These are phyloP conservation scores for Phanerochaete sordida DNA, from an alignment of 768 basidiomycete genomes.

Conservation along the genomic window DNA sequence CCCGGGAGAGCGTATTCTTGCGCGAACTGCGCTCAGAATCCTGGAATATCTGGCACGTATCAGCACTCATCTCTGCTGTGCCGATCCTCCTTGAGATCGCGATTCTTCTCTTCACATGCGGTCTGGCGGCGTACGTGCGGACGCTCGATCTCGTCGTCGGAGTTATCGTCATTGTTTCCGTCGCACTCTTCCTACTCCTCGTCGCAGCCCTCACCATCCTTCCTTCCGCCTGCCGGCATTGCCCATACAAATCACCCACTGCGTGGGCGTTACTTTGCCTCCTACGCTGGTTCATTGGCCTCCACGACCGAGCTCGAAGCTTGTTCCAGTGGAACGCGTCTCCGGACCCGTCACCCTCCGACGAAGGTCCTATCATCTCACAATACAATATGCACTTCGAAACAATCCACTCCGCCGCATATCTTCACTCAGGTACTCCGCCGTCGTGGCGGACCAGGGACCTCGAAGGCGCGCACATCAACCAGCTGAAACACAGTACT, in stretches of 20 bases:
- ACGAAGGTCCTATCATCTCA: not conserved
- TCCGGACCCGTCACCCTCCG: not conserved
- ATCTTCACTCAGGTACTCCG: not conserved
- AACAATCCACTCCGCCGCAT: not conserved
- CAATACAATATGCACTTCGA: not conserved
- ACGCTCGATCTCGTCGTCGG: not conserved
- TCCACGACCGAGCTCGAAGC: no score
- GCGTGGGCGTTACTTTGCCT: constrained; percentile 1
- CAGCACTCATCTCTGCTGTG: not conserved
- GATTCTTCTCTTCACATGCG: not conserved
- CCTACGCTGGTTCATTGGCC: not conserved
- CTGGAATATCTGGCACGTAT: not conserved
- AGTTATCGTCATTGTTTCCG: not conserved
- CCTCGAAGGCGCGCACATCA: not conserved
- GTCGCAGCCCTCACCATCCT: not conserved
- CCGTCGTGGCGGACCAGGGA: not conserved
- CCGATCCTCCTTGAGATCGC: constrained; percentile 2
- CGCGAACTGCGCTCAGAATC: not conserved
- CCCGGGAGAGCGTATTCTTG: not conserved
- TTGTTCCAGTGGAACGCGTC: not conserved
- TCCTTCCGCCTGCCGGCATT: not conserved
- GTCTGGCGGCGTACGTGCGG: not conserved
- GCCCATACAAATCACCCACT: constrained; percentile 2
- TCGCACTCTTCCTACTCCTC: not conserved
- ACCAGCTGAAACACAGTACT: no score